Percentiles rank a stretch among this genome's conserved stretches.
Conservation (phyloP, 2,329 filamentous ascomycete species). For the Coniochaeta sp. region DNA sequence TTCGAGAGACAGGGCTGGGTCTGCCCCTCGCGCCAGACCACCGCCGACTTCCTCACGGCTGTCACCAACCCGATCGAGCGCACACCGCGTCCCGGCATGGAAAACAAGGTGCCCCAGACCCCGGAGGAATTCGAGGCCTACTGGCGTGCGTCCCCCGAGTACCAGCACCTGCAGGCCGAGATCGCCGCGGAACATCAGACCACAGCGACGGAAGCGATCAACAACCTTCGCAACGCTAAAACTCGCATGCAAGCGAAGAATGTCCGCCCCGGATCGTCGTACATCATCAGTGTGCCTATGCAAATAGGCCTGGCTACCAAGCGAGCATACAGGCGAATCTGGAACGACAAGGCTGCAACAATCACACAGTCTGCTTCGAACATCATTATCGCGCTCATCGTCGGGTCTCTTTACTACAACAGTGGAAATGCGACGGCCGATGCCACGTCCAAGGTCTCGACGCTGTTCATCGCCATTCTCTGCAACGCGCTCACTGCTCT, state of each 20-base stretch:
- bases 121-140: slow-evolving; percentile 58
- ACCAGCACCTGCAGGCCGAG: slow-evolving; percentile 31
- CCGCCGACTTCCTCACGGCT: slow-evolving; percentile 62
- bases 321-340: slow-evolving; percentile 43
- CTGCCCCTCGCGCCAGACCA: slow-evolving; percentile 60
- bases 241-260: slow-evolving; percentile 43
- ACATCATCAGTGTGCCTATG: slow-evolving; percentile 47
- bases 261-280: slow-evolving; percentile 45
- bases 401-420: slow-evolving; percentile 52
- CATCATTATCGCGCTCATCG: slow-evolving; percentile 49
- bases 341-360: slow-evolving; percentile 42
- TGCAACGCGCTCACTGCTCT: slow-evolving; percentile 52
- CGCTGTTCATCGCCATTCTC: slow-evolving; percentile 50
- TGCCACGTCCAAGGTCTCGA: slow-evolving; percentile 46
- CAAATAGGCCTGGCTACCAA: slow-evolving; percentile 44
- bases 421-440: slow-evolving; percentile 39
- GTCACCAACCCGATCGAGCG: slow-evolving; percentile 59
- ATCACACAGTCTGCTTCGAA: slow-evolving; percentile 37
- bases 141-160: slow-evolving; percentile 39
- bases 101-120: slow-evolving; percentile 55
- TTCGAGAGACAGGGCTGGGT: slow-evolving; percentile 64
- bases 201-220: slow-evolving; percentile 19
- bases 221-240: slow-evolving; percentile 36
- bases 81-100: slow-evolving; percentile 45
- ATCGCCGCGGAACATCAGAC: slow-evolving; percentile 32